phyloP scores from a whole-genome alignment of 306 rosid genomes.

The Abrus pulchellus region DNA sequence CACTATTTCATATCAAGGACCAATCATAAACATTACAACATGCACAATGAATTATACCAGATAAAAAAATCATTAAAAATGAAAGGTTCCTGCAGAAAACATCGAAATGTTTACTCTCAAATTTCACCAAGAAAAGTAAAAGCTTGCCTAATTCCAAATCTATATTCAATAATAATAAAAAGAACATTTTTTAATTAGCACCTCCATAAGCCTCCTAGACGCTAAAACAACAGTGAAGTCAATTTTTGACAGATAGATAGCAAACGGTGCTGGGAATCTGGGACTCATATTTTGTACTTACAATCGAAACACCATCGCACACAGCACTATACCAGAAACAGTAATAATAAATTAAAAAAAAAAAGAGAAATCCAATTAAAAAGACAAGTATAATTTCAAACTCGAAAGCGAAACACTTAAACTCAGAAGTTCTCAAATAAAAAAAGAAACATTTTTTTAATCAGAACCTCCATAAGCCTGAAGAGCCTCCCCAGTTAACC shows the following conservation, averaged over 20 bases:
- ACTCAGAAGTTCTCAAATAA: not conserved
- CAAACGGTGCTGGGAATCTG: too few relatives aligned
- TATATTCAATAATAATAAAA: not conserved
- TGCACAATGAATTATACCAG: not conserved
- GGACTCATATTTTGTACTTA: not conserved
- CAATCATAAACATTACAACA: not conserved
- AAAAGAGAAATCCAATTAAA: not conserved
- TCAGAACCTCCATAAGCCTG: constrained; percentile 61
- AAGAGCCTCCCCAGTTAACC: constrained; percentile 77
- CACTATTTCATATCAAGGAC: not conserved
- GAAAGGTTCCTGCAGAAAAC: not conserved
- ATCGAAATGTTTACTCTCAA: not conserved
- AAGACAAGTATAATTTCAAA: not conserved
- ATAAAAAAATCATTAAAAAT: not conserved
- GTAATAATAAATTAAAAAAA: not conserved
- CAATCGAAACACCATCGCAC: not conserved
- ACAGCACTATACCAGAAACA: not conserved
- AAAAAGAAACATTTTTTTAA: not conserved
- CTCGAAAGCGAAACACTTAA: not conserved
- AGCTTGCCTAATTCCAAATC: not conserved
- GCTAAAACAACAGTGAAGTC: too few relatives aligned
- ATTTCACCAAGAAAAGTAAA: not conserved
- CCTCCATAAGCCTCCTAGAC: too few relatives aligned
- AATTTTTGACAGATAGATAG: too few relatives aligned
- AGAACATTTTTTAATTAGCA: too few relatives aligned